phyloP scores from a whole-genome alignment of 2,329 filamentous ascomycete genomes.

The Setomelanomma holmii region DNA sequence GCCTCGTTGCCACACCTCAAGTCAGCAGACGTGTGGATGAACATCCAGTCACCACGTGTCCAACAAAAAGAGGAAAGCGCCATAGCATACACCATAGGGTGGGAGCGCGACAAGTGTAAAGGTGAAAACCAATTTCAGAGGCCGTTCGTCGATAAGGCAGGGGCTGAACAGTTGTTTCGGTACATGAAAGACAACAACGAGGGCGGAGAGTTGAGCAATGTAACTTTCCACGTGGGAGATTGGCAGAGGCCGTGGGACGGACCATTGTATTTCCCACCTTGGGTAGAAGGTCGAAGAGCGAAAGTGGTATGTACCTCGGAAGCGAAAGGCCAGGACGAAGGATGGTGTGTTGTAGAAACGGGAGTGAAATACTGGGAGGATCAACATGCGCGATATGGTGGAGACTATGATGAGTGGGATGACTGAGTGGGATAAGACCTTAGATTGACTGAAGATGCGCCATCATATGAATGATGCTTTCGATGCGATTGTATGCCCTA shows the following conservation, averaged over 20 bases:
- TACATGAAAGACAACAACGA: conserved; percentile 14
- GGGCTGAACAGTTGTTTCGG: conserved; percentile 14
- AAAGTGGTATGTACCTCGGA: conserved; percentile 14
- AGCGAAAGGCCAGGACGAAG: background rate
- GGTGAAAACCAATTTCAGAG: conserved; percentile 12
- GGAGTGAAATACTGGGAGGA: conserved; percentile 11
- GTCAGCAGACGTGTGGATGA: conserved; percentile 15
- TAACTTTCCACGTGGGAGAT: conserved; percentile 20
- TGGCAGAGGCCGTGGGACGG: conserved; percentile 11
- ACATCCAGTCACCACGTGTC: conserved; percentile 12
- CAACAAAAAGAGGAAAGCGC: background rate
- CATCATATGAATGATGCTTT: background rate
- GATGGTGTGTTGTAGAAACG: conserved; percentile 4
- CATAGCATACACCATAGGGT: background rate
- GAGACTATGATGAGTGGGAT: too few relatives aligned
- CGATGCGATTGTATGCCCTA: background rate
- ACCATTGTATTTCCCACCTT: conserved; percentile 2
- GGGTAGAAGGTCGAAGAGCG: conserved; percentile 4
- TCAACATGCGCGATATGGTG: background rate
- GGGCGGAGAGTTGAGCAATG: conserved; percentile 5
- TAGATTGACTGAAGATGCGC: background rate
- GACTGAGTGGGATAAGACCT: background rate
- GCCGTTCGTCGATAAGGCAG: conserved; percentile 7
- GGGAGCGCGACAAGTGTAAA: conserved; percentile 2
- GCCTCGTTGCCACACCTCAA: conserved; percentile 10